Percentiles rank a stretch among this genome's conserved stretches.
These are phyloP conservation scores for Talaromyces wortmannii DNA, from an alignment of 495 filamentous ascomycete species.

Conservation along the genomic window DNA sequence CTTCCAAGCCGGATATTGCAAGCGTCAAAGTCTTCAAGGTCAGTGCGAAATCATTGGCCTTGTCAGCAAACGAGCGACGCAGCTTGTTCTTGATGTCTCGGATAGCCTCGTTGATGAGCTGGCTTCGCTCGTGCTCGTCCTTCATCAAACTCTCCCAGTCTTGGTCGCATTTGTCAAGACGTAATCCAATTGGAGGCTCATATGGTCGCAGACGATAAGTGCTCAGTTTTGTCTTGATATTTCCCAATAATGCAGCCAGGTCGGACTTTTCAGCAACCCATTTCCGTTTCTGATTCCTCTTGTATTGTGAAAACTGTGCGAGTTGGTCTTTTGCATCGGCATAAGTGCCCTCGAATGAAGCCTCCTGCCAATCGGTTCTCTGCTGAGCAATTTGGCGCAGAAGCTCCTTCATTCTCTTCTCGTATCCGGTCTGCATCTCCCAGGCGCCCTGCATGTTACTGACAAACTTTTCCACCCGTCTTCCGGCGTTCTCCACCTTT, in stretches of 20 bases:
- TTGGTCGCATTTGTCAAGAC: conserved; percentile 68
- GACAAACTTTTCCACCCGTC: conserved; percentile 96
- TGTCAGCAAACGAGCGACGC: conserved; percentile 88
- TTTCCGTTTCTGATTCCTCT: conserved; percentile 76
- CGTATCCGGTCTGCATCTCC: conserved; percentile 97
- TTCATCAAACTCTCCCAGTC: conserved; percentile 76
- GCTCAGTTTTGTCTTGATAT: conserved; percentile 96
- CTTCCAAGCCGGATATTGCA: conserved; percentile 89
- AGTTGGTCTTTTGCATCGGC: conserved; percentile 86
- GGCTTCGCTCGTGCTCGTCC: conserved; percentile 77
- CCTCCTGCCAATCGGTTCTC: conserved; percentile 63
- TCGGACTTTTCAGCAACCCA: conserved; percentile 99
- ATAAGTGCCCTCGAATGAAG: conserved; percentile 87
- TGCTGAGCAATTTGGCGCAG: conserved; percentile 68
- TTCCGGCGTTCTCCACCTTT: conserved; percentile 91
- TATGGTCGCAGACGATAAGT: conserved; percentile 91
- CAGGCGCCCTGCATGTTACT: conserved; percentile 99
- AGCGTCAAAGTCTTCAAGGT: conserved; percentile 89
- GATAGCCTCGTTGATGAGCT: conserved; percentile 96
- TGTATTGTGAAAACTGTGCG: conserved; percentile 75
- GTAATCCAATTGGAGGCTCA: conserved; percentile 75
- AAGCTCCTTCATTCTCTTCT: conserved; percentile 77
- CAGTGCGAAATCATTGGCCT: conserved; percentile 93
- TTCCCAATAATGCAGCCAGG: conserved; percentile 85
- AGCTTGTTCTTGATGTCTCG: conserved; percentile 95